phyloP scores from a whole-genome alignment of 208 protist species.

The Strigomonas culicis region DNA sequence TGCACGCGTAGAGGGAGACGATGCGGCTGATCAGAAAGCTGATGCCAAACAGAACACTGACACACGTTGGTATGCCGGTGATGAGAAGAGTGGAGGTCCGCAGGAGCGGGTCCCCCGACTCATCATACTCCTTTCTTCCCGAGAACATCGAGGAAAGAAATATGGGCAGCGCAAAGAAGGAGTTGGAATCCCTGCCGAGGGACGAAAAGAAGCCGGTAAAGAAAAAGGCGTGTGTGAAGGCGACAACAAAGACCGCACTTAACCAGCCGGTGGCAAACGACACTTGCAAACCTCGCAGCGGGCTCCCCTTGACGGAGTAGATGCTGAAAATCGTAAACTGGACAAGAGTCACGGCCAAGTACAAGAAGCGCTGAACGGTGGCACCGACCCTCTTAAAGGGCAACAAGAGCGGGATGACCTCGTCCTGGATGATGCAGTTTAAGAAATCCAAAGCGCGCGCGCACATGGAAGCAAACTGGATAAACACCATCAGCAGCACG shows the following conservation, averaged over 20 bases:
- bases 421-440: conserved; percentile 23
- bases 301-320: conserved; percentile 26
- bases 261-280: conserved; percentile 65
- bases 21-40: conserved; percentile 65
- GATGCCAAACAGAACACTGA: conserved; percentile 62
- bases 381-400: conserved; percentile 33
- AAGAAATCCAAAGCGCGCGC: conserved; percentile 44
- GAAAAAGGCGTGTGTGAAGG: conserved; percentile 49
- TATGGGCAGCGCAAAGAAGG: conserved; percentile 35
- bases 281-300: conserved; percentile 40
- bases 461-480: conserved; percentile 44
- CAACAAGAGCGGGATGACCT: conserved; percentile 51
- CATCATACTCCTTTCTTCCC: conserved; percentile 21
- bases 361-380: conserved; percentile 36
- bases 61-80: conserved; percentile 38
- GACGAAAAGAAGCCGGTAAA: conserved; percentile 44
- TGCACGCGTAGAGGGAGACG: conserved; percentile 38
- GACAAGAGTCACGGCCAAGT: conserved; percentile 24
- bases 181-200: conserved; percentile 8
- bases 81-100: conserved; percentile 54
- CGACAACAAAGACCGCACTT: conserved; percentile 34
- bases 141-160: background rate
- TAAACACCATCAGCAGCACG: conserved; percentile 37
- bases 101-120: conserved; percentile 13
- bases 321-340: conserved; percentile 63